These are phyloP conservation scores for Neltuma alba DNA, from an alignment of 306 rosid species.

Conservation along the genomic window DNA sequence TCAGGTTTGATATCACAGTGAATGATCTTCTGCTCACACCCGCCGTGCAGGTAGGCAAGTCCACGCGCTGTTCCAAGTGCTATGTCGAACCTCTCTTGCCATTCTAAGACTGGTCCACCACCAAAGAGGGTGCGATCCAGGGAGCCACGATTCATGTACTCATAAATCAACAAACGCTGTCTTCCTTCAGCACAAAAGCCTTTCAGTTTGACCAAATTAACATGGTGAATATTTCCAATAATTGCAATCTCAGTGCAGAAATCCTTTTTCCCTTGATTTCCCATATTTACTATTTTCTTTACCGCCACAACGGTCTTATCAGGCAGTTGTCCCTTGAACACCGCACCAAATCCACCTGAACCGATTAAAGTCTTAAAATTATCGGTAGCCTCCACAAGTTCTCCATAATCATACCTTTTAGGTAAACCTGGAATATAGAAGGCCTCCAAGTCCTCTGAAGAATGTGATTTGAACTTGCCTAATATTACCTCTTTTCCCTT, in stretches of 20 bases:
- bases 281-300: constrained; percentile 78
- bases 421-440: constrained; percentile 94
- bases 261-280: constrained; percentile 84
- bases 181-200: constrained; percentile 89
- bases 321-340: constrained; percentile 73
- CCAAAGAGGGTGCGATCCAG: constrained; percentile 81
- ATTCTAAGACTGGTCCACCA: constrained; percentile 72
- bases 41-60: constrained; percentile 83
- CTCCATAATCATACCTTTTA: constrained; percentile 68
- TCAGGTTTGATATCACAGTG: constrained; percentile 95
- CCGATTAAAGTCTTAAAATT: constrained; percentile 78
- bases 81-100: constrained; percentile 86
- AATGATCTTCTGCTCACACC: constrained; percentile 82
- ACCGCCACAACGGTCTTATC: constrained; percentile 84
- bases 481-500: constrained; percentile 44
- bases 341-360: constrained; percentile 84
- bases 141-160: constrained; percentile 92
- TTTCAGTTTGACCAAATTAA: constrained; percentile 76
- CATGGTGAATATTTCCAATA: constrained; percentile 85
- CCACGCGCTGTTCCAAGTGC: constrained; percentile 93
- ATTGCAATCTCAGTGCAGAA: constrained; percentile 91
- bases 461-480: constrained; percentile 50
- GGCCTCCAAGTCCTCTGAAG: constrained; percentile 65
- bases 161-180: constrained; percentile 76
- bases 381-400: constrained; percentile 76